Conservation (phyloP, 352 stramenopile species). For the Nothophytophthora sp. region DNA sequence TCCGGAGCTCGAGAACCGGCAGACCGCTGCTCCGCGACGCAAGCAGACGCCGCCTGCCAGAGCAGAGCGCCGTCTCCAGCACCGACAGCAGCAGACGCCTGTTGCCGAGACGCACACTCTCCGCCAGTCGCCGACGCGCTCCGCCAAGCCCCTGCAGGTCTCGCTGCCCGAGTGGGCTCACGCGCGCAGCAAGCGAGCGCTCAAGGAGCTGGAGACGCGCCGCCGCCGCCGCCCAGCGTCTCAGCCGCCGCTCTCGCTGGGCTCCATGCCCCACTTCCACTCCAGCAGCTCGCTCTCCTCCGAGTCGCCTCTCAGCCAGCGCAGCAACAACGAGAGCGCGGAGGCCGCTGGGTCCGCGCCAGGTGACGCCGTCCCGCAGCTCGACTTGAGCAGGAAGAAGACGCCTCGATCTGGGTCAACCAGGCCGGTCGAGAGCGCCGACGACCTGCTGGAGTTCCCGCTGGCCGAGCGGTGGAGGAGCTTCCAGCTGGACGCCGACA, state of each 20-base stretch:
- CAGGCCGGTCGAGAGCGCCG: constrained; percentile 9
- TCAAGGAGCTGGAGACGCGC: constrained; percentile 52
- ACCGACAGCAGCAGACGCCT: constrained; percentile 11
- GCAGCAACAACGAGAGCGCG: constrained; percentile 16
- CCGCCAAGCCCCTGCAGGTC: constrained; percentile 28
- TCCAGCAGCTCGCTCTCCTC: constrained; percentile 8
- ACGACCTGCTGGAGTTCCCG: constrained; percentile 35
- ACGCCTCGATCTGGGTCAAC: not conserved
- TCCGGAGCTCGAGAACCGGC: not conserved
- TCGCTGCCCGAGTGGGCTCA: constrained; percentile 62
- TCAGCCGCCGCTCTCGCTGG: constrained; percentile 19
- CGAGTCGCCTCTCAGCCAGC: constrained; percentile 8
- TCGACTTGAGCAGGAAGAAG: constrained; percentile 20
- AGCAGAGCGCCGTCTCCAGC: constrained; percentile 15
- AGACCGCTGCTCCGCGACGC: constrained; percentile 1
- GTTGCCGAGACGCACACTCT: constrained; percentile 11
- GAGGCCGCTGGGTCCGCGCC: not conserved
- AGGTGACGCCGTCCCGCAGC: constrained; percentile 1
- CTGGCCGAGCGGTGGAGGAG: constrained; percentile 38
- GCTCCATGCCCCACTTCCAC: constrained; percentile 22
- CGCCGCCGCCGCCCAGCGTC: constrained; percentile 6
- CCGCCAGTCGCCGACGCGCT: constrained; percentile 1
- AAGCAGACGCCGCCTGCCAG: constrained; percentile 7
- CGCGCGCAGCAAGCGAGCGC: constrained; percentile 62
- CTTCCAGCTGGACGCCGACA: constrained; percentile 49